A percentile compares a stretch with the other conserved stretches of the same genome.
Evolutionary conservation across 768 basidiomycete genomes (phyloP).

Genomic region (Lepiota brunneoincarnata): DNA sequence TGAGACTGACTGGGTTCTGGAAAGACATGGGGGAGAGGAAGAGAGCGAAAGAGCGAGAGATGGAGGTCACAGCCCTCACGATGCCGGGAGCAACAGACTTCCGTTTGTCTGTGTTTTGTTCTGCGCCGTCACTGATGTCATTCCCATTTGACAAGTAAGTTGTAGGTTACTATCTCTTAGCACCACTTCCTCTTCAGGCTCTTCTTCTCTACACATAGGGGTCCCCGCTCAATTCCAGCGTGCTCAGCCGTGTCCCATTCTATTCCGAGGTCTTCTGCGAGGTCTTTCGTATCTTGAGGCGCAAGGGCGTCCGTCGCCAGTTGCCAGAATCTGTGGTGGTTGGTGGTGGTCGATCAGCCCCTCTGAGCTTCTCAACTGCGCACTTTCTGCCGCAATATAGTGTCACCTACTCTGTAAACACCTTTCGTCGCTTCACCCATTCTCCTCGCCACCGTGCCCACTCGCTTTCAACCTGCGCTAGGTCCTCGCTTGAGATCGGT

Average conservation of each 20-base stretch:
- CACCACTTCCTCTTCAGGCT: slow-evolving; percentile 52
- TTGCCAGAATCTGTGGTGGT: slow-evolving; percentile 63
- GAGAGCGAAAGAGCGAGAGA: slow-evolving; percentile 4
- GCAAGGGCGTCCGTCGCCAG: slow-evolving; percentile 64
- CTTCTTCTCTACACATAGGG: slow-evolving; percentile 47
- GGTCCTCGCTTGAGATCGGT: slow-evolving; percentile 69
- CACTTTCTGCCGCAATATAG: slow-evolving; percentile 6
- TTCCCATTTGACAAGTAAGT: slow-evolving; percentile 3
- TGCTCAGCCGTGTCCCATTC: slow-evolving; percentile 79
- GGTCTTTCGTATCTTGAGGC: slow-evolving; percentile 58
- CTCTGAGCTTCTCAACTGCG: slow-evolving; percentile 8
- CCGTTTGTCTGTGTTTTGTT: slow-evolving; percentile 21
- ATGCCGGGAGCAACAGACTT: slow-evolving; percentile 26
- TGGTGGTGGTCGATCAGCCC: not conserved
- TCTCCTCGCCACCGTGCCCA: slow-evolving; percentile 81
- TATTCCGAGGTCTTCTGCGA: slow-evolving; percentile 81
- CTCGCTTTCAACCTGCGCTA: slow-evolving; percentile 64
- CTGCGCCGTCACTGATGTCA: slow-evolving; percentile 17
- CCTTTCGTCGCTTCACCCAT: slow-evolving; percentile 75
- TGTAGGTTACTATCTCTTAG: slow-evolving; percentile 8
- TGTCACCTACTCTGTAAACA: slow-evolving; percentile 66
- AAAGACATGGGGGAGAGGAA: slow-evolving; percentile 34
- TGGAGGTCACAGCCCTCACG: slow-evolving; percentile 11
- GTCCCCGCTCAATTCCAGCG: slow-evolving; percentile 55
- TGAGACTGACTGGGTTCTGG: slow-evolving; percentile 55